Evolutionary conservation across 225 moss, liverwort and hornwort genomes (phyloP).

Genomic region (Rhytidiadelphus loreus): DNA sequence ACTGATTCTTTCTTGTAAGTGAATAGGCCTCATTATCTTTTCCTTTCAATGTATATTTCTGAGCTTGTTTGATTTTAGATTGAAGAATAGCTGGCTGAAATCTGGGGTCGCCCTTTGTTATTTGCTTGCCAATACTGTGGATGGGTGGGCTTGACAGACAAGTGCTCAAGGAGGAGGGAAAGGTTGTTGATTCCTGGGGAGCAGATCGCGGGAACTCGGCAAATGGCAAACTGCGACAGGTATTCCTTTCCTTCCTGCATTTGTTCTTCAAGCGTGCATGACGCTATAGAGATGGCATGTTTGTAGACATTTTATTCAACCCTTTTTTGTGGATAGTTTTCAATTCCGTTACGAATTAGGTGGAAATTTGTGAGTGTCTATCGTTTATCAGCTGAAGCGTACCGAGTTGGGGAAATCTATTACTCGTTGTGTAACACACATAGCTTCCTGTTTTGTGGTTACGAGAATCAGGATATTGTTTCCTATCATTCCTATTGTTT

Average conservation of each 20-base stretch:
- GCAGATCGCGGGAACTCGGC: background rate
- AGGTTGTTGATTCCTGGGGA: constrained; percentile 46
- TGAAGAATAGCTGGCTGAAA: background rate
- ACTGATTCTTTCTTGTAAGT: constrained; percentile 72
- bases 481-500: background rate
- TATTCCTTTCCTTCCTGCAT: background rate
- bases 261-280: background rate
- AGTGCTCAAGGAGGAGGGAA: constrained; percentile 49
- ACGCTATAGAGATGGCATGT: background rate
- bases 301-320: background rate
- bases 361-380: background rate
- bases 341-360: background rate
- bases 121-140: background rate
- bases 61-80: background rate
- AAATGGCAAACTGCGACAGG: constrained; percentile 18
- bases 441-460: background rate
- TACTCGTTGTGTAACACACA: background rate
- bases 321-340: background rate
- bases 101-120: background rate
- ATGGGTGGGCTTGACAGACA: constrained; percentile 38
- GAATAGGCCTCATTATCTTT: background rate
- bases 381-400: background rate
- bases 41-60: background rate
- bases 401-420: background rate
- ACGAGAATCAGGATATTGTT: background rate